Evolutionary conservation across 148 eudicot genomes (phyloP), one percentile per base, ranked within the genome.

Genomic region (Pouteria glomerata): DNA sequence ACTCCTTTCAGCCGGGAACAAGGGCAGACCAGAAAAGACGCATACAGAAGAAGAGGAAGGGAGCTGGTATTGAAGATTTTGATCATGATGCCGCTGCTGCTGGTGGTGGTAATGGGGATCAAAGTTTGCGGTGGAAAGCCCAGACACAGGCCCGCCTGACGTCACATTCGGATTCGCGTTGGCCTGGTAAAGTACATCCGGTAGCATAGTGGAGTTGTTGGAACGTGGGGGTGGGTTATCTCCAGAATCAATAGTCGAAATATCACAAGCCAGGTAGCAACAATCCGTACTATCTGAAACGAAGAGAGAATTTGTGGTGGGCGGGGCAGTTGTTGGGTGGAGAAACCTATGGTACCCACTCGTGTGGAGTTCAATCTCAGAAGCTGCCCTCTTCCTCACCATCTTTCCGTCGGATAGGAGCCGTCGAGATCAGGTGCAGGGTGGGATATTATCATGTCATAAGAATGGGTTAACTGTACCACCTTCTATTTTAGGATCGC

Each of bases 11-110:
- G 98, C 97, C 0, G 97, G 98, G 57, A 95, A 95, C 23, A 95
- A 74, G 2, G 98, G 98, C 27, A 95, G 65, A 7, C 98, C 98
- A 10, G 98, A 95, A 74, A 87, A 95, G 34, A 85, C 93, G 60
- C 98, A 95, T 0, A 91, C 85, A 0, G 93, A 68, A 15, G 89
- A 82, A 19, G 74, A 6, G 0, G 80, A 68, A 21, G 39, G 62
- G 13, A 24, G 0, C 21, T 60, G 66, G 4, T 42, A 56, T 29
- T 2, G 59, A 21, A 1, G 65, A 24, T 7, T 15, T 57, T 30
- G 45, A 51, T 51, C 53, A 3, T 61, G 60, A 47, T 44, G 70
- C 21, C 58, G n/a, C n/a, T n/a, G n/a, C n/a, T n/a, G n/a, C n/a
- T n/a, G n/a, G n/a, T n/a, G n/a, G n/a, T n/a, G n/a, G n/a, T n/a